Percentiles rank a stretch among this genome's conserved stretches.
These are phyloP conservation scores for Apiospora marii DNA, from an alignment of 2,329 filamentous ascomycete genomes.

Conservation along the genomic window DNA sequence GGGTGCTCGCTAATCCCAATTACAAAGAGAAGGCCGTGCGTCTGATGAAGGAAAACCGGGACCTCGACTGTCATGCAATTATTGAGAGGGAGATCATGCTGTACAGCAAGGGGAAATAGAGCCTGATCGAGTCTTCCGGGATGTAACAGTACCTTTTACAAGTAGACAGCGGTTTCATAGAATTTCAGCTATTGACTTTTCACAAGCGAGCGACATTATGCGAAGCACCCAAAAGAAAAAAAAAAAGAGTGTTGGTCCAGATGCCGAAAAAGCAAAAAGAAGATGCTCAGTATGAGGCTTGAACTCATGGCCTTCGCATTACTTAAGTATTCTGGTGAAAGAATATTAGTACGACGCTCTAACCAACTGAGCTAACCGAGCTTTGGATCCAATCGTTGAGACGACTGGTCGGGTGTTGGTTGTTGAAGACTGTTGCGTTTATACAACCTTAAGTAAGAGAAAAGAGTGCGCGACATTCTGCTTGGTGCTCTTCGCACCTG, in stretches of 20 bases:
- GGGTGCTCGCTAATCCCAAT: constrained; percentile 24
- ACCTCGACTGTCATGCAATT: constrained; percentile 34
- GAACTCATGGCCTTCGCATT: constrained; percentile 16
- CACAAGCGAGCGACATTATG: background rate
- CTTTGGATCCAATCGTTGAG: constrained; percentile 4
- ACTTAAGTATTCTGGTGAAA: constrained; percentile 7
- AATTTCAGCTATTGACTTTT: no score
- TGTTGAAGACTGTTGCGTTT: background rate
- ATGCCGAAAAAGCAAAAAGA: constrained; percentile 37
- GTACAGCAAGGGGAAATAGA: constrained; percentile 28
- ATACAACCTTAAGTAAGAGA: background rate
- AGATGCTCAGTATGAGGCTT: constrained; percentile 38
- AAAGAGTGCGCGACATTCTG: background rate
- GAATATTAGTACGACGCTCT: constrained; percentile 22
- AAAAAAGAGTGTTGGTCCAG: background rate
- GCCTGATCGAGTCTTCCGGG: no score
- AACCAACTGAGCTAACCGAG: constrained; percentile 25
- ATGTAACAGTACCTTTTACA: no score
- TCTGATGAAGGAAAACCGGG: constrained; percentile 44
- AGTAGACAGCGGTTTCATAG: background rate
- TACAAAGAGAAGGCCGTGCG: constrained; percentile 34
- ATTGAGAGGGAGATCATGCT: constrained; percentile 38
- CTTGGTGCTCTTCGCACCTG: no score
- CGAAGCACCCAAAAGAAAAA: no score
- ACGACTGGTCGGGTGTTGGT: background rate